phyloP scores from a whole-genome alignment of 1,284 basidiomycete genomes.

The Salmacisia buchloeana region DNA sequence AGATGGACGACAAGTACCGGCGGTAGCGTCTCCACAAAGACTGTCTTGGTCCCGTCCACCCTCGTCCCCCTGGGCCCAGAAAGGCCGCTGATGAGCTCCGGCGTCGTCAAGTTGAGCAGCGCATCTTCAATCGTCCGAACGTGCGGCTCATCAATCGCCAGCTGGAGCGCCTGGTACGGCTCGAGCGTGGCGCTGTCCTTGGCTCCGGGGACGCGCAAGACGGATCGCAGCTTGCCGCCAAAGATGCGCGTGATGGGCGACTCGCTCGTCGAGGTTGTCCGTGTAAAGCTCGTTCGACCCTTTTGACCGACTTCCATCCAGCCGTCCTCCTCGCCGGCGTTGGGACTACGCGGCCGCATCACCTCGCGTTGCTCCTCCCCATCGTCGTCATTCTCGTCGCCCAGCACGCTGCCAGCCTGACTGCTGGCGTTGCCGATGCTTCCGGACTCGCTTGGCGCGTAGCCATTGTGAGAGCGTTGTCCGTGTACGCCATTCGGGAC shows the following conservation, averaged over 20 bases:
- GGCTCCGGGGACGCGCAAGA: conserved; percentile 71
- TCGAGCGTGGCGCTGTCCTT: conserved; percentile 83
- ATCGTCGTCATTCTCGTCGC: conserved; percentile 10
- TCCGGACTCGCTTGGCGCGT: conserved; percentile 8
- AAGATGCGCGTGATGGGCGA: conserved; percentile 88
- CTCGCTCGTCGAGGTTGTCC: conserved; percentile 71
- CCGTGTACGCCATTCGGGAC: background rate
- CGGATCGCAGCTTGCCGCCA: conserved; percentile 85
- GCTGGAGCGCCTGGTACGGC: conserved; percentile 80
- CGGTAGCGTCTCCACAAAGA: conserved; percentile 78
- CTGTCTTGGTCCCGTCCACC: conserved; percentile 79
- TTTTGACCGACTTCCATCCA: conserved; percentile 93
- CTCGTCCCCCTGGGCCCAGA: conserved; percentile 52
- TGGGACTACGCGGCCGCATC: conserved; percentile 38
- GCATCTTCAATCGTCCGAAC: conserved; percentile 79
- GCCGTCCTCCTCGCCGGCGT: conserved; percentile 46
- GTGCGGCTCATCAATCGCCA: conserved; percentile 72
- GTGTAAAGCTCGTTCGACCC: conserved; percentile 75
- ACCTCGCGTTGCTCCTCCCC: conserved; percentile 53
- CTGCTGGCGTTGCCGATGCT: background rate
- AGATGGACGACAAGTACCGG: conserved; percentile 82
- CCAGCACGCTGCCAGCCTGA: background rate
- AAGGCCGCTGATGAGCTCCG: conserved; percentile 74
- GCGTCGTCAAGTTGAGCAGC: conserved; percentile 69
- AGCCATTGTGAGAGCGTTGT: conserved; percentile 15